Conservation (phyloP, 176 grass and related monocot species). For the Triticum monococcum region DNA sequence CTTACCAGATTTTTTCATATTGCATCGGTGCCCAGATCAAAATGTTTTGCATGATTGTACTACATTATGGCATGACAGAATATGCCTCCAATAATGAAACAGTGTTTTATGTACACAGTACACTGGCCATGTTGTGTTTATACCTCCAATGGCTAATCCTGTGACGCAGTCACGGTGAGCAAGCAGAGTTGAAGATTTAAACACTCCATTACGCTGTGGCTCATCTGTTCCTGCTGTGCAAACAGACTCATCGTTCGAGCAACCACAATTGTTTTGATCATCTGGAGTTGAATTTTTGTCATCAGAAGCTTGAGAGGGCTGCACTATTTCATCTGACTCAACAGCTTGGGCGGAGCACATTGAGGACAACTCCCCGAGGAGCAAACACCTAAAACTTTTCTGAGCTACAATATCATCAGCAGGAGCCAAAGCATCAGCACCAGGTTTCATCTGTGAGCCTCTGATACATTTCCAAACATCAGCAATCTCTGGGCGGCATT, state of each 20-base stretch:
- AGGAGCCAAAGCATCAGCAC: constrained; percentile 33
- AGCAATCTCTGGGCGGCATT: constrained; percentile 47
- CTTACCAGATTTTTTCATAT: neutral
- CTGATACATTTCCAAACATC: constrained; percentile 63
- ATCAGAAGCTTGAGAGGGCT: constrained; percentile 16
- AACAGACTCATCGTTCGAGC: constrained; percentile 14
- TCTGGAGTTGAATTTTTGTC: constrained; percentile 25
- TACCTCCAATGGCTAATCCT: constrained; percentile 85
- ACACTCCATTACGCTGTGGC: neutral
- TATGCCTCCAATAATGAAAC: neutral
- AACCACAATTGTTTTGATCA: constrained; percentile 13
- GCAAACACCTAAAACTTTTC: constrained; percentile 51
- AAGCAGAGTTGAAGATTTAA: constrained; percentile 48
- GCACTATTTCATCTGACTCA: constrained; percentile 28
- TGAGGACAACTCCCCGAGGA: constrained; percentile 49
- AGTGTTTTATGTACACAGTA: neutral
- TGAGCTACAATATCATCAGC: constrained; percentile 35
- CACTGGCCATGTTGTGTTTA: constrained; percentile 2
- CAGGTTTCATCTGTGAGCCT: constrained; percentile 20
- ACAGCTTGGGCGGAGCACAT: constrained; percentile 21
- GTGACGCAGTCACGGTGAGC: constrained; percentile 86
- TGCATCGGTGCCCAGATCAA: neutral
- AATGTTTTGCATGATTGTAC: neutral
- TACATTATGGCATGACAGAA: neutral
- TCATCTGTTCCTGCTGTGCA: constrained; percentile 23